Conservation (phyloP, 192 early-diverging fungal genomes). For the Coemansia brasiliensis region DNA sequence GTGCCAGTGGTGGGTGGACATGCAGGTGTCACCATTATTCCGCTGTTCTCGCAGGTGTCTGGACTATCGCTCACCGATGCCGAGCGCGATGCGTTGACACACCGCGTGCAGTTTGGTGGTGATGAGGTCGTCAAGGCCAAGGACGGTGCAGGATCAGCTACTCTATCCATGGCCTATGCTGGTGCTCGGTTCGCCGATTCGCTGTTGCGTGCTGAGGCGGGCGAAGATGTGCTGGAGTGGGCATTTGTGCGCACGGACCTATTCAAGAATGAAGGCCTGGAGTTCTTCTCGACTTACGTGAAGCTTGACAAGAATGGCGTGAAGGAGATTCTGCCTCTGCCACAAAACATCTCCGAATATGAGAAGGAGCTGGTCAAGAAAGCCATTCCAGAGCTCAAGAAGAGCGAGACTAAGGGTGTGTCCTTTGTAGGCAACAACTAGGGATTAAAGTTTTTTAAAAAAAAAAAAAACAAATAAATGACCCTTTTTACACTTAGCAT, state of each 20-base stretch:
- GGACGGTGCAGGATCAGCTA: slow-evolving; percentile 89
- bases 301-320: slow-evolving; percentile 84
- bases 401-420: slow-evolving; percentile 88
- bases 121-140: slow-evolving; percentile 99
- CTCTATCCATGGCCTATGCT: slow-evolving; percentile 87
- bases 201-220: slow-evolving; percentile 76
- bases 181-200: slow-evolving; percentile 90
- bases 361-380: slow-evolving; percentile 83
- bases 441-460: too few relatives aligned
- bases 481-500: too few relatives aligned
- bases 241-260: slow-evolving; percentile 78
- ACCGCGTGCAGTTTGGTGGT: slow-evolving; percentile 99
- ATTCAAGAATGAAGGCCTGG: slow-evolving; percentile 60
- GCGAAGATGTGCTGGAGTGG: slow-evolving; percentile 83
- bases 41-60: slow-evolving; percentile 82
- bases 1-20: slow-evolving; percentile 95
- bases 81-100: slow-evolving; percentile 84
- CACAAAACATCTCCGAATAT: slow-evolving; percentile 68
- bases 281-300: slow-evolving; percentile 78
- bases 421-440: slow-evolving; percentile 50
- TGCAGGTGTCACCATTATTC: slow-evolving; percentile 96
- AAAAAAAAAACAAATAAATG: too few relatives aligned
- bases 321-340: slow-evolving; percentile 81
- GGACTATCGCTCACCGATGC: slow-evolving; percentile 73
- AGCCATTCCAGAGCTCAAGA: slow-evolving; percentile 87